Evolutionary conservation across 805 yeast genomes (phyloP).

Genomic region (Candida koratica): DNA sequence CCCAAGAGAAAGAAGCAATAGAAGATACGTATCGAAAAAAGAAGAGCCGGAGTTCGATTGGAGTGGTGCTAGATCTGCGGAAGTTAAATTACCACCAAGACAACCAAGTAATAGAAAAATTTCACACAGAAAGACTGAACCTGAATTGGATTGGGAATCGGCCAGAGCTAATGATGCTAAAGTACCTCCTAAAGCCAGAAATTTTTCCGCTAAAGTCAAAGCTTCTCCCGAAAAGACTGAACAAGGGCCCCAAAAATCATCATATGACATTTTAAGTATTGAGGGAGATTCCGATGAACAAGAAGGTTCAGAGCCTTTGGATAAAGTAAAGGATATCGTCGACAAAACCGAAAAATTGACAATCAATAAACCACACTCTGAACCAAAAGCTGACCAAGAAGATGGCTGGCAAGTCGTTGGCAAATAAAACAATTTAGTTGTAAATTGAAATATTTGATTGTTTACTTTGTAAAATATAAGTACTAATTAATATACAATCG

Average conservation of each 20-base stretch:
- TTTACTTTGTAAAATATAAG: conserved; percentile 10
- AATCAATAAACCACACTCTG: conserved; percentile 16
- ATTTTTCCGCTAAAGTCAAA: conserved; percentile 18
- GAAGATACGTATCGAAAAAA: conserved; percentile 19
- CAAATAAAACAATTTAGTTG: conserved; percentile 25
- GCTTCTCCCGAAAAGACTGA: conserved; percentile 19
- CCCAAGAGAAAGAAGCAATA: conserved; percentile 28
- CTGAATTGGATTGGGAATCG: conserved; percentile 26
- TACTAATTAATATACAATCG: background rate
- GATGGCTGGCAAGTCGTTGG: conserved; percentile 39
- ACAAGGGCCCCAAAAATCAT: conserved; percentile 33
- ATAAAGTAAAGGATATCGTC: conserved; percentile 9
- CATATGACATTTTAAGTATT: conserved; percentile 30
- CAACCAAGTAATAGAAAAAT: no score
- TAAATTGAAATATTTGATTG: conserved; percentile 4
- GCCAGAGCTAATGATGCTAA: conserved; percentile 25
- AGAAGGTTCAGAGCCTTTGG: conserved; percentile 8
- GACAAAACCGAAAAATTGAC: conserved; percentile 22
- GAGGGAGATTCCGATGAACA: conserved; percentile 30
- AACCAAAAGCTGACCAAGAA: conserved; percentile 22
- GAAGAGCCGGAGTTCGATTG: conserved; percentile 22
- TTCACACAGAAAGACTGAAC: conserved; percentile 14
- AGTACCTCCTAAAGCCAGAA: conserved; percentile 23
- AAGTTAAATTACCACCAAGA: conserved; percentile 20
- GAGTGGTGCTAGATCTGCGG: conserved; percentile 27